Percentiles rank a stretch among this genome's conserved stretches.
phyloP scores from a whole-genome alignment of 164 flowering plant species.

The Chimonanthus salicifolius region DNA sequence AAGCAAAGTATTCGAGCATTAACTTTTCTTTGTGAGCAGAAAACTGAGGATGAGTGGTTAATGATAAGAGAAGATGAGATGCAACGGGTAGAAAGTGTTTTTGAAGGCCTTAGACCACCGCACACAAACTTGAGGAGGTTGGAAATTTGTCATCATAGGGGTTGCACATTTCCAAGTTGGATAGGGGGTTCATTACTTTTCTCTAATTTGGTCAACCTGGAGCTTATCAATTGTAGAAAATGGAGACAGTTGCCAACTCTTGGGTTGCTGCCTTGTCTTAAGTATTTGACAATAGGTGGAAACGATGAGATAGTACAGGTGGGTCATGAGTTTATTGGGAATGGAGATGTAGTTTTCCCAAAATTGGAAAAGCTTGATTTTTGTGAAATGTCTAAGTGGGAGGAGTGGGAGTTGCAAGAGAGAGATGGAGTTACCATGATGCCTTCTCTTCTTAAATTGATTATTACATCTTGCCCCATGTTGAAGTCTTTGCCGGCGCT shows the following conservation, averaged over 20 bases:
- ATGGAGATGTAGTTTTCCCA: constrained; percentile 2
- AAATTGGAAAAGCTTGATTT: neutral
- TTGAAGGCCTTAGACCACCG: neutral
- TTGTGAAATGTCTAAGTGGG: neutral
- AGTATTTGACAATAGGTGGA: neutral
- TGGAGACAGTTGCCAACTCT: constrained; percentile 3
- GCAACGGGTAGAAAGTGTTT: neutral
- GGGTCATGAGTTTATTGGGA: neutral
- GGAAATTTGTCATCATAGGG: neutral
- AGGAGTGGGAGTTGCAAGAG: constrained; percentile 3
- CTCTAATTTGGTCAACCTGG: neutral
- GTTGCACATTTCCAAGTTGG: constrained; percentile 1
- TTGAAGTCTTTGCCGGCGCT: constrained; percentile 10
- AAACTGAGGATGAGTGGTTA: neutral
- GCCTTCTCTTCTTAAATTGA: neutral
- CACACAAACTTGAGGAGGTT: neutral
- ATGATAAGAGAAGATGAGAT: neutral
- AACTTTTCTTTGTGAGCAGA: neutral
- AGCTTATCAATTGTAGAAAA: neutral
- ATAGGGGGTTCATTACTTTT: neutral
- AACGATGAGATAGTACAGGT: neutral
- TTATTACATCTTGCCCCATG: neutral
- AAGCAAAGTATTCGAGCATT: neutral
- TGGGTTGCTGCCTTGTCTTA: constrained; percentile 1
- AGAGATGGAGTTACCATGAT: constrained; percentile 3